Percentiles rank a stretch among this genome's conserved stretches.
Evolutionary conservation across 495 filamentous ascomycete species (phyloP).

Genomic region (Aspergillus sparsus): DNA sequence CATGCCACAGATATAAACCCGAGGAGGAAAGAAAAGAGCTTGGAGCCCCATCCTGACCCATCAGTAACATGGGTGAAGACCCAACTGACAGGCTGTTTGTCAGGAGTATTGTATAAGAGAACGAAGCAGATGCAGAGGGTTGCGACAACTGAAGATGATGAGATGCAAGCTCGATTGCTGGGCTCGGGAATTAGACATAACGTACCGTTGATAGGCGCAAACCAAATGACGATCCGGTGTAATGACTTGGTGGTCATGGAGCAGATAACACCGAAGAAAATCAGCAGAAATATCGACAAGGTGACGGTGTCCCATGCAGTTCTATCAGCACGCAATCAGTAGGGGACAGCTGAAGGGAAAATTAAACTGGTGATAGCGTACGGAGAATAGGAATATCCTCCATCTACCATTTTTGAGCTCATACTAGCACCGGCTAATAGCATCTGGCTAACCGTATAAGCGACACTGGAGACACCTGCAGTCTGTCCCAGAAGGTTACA

Average conservation of each 20-base stretch:
- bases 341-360: background rate
- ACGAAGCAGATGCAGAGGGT: conserved; percentile 63
- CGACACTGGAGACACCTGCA: conserved; percentile 58
- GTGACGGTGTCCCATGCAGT: conserved; percentile 64
- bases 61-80: conserved; percentile 68
- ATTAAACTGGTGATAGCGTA: conserved; percentile 20
- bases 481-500: conserved; percentile 63
- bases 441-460: conserved; percentile 61
- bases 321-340: conserved; percentile 35
- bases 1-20: conserved; percentile 73
- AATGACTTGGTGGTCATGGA: conserved; percentile 65
- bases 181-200: background rate
- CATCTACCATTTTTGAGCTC: conserved; percentile 52
- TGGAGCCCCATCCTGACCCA: conserved; percentile 67
- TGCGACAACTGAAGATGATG: conserved; percentile 44
- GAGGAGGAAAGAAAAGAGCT: conserved; percentile 63
- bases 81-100: conserved; percentile 64
- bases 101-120: conserved; percentile 60
- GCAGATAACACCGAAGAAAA: conserved; percentile 61
- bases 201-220: conserved; percentile 71
- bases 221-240: conserved; percentile 67
- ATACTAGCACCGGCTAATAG: conserved; percentile 57
- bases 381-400: conserved; percentile 50
- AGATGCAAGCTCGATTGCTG: background rate
- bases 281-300: conserved; percentile 58